phyloP scores from a whole-genome alignment of 2,329 filamentous ascomycete species.

The Nemania sp. region DNA sequence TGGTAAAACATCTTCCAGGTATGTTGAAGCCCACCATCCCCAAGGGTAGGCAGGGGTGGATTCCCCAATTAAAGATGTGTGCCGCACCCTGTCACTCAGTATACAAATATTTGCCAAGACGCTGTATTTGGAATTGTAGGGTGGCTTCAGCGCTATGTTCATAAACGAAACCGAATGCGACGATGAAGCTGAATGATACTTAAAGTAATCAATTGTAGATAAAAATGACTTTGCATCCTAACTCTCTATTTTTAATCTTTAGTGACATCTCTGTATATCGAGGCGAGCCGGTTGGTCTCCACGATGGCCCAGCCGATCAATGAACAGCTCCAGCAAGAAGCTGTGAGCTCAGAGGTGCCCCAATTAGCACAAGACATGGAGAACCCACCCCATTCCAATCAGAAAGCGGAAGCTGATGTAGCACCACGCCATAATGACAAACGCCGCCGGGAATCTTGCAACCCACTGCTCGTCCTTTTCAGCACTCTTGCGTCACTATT shows the following conservation, averaged over 20 bases:
- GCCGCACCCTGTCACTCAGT: neutral
- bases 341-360: neutral
- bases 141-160: neutral
- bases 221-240: neutral
- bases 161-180: constrained; percentile 19
- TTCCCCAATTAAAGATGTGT: too few species aligned
- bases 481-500: constrained; percentile 20
- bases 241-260: neutral
- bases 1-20: too few species aligned
- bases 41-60: too few species aligned
- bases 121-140: constrained; percentile 5
- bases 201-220: neutral
- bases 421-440: neutral
- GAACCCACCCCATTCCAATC: neutral
- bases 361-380: neutral
- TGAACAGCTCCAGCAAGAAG: constrained; percentile 2
- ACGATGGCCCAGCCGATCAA: neutral
- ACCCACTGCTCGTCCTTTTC: constrained; percentile 19
- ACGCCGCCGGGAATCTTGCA: constrained; percentile 12
- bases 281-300: neutral
- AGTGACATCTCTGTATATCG: neutral
- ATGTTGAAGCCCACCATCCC: too few species aligned
- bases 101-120: neutral
- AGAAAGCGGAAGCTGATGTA: neutral
- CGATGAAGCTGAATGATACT: neutral